phyloP scores from a whole-genome alignment of 129 eudicot species.

The Flaveria robusta region DNA sequence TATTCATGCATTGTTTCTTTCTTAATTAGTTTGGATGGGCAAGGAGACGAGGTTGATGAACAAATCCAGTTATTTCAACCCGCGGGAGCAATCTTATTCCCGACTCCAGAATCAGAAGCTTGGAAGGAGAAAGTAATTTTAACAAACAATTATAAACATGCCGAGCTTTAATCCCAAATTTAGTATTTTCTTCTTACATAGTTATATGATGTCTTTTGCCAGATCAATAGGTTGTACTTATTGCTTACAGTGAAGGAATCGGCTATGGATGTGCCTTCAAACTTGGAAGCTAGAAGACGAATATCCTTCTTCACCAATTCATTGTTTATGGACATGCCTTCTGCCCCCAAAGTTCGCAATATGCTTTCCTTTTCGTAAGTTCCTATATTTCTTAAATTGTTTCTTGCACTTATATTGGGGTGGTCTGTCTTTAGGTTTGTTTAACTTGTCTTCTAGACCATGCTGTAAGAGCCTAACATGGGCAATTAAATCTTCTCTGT shows the following conservation, averaged over 20 bases:
- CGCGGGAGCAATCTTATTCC: slow-evolving; percentile 87
- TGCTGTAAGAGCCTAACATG: slow-evolving; percentile 56
- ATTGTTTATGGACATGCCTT: slow-evolving; percentile 89
- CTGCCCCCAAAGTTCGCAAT: slow-evolving; percentile 97
- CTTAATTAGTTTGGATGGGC: slow-evolving; percentile 60
- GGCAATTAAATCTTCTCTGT: neutral
- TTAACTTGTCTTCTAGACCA: slow-evolving; percentile 53
- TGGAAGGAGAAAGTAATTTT: slow-evolving; percentile 88
- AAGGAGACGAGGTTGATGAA: slow-evolving; percentile 71
- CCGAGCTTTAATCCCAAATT: neutral
- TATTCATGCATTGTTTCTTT: neutral
- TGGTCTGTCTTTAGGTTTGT: neutral
- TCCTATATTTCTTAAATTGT: slow-evolving; percentile 16
- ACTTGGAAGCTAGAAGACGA: slow-evolving; percentile 80
- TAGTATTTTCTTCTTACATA: slow-evolving; percentile 21
- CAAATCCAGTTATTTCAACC: slow-evolving; percentile 92
- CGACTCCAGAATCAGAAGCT: slow-evolving; percentile 84
- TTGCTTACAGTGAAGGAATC: slow-evolving; percentile 90
- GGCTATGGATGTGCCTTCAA: slow-evolving; percentile 92
- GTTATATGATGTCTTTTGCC: slow-evolving; percentile 25
- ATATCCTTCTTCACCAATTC: slow-evolving; percentile 85
- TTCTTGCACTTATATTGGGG: neutral
- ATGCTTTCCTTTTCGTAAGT: slow-evolving; percentile 99
- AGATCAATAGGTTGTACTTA: slow-evolving; percentile 83
- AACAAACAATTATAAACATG: neutral